Percentiles rank a stretch among this genome's conserved stretches.
These are phyloP conservation scores for Cyamopsis tetragonoloba DNA, from an alignment of 306 rosid genomes.

Conservation along the genomic window DNA sequence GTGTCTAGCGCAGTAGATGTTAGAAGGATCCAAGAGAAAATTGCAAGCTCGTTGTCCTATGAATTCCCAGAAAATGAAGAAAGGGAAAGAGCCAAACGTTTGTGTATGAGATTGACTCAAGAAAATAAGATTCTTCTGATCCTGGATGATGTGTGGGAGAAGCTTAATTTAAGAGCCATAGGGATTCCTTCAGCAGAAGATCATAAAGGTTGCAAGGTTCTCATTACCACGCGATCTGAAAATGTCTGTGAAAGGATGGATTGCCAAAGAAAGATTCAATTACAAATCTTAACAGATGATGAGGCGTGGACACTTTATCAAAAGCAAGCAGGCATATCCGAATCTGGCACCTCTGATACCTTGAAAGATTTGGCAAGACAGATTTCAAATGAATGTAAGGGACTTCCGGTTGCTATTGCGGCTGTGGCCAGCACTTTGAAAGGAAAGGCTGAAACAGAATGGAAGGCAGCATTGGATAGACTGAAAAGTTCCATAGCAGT, in stretches of 20 bases:
- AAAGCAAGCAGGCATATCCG: neutral
- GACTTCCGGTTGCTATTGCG: conserved; percentile 12
- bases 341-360: neutral
- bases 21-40: neutral
- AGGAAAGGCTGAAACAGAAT: neutral
- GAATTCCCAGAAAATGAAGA: neutral
- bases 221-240: too few species aligned
- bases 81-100: neutral
- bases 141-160: conserved; percentile 22
- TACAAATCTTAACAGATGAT: too few species aligned
- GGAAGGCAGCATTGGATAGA: neutral
- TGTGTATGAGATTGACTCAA: neutral
- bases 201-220: too few species aligned
- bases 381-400: conserved; percentile 11
- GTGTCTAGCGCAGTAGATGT: too few species aligned
- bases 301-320: too few species aligned
- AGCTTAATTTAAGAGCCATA: neutral
- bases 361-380: neutral
- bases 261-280: too few species aligned
- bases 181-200: too few species aligned
- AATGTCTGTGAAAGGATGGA: too few species aligned
- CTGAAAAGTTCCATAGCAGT: neutral
- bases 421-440: neutral
- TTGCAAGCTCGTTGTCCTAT: neutral
- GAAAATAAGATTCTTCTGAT: neutral